Evolutionary conservation across 345 rosid species (phyloP).

Genomic region (Hibiscus tridactylites): DNA sequence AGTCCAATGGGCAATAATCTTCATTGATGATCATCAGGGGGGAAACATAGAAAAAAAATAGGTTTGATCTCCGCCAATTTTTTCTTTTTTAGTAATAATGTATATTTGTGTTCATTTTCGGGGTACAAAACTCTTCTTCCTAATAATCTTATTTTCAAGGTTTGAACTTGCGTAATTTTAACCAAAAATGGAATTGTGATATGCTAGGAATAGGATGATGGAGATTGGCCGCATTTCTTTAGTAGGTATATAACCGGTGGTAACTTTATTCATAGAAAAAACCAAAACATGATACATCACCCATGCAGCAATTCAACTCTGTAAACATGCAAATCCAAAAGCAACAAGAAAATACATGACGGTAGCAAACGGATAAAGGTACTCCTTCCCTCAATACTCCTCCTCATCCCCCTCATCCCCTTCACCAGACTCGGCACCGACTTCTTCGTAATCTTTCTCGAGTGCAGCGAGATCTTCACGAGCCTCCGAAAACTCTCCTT

Average conservation of each 20-base stretch:
- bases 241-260: neutral
- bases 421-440: neutral
- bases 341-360: neutral
- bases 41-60: too few relatives aligned
- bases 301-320: neutral
- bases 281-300: neutral
- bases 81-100: too few relatives aligned
- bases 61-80: too few relatives aligned
- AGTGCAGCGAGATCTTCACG: neutral
- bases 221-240: neutral
- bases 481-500: conserved; percentile 2
- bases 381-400: neutral
- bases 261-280: neutral
- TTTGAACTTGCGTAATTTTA: too few relatives aligned
- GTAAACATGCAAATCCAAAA: neutral
- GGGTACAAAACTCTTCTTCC: too few relatives aligned
- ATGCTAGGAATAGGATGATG: too few relatives aligned
- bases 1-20: too few relatives aligned
- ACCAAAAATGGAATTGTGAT: too few relatives aligned
- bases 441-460: neutral
- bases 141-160: too few relatives aligned
- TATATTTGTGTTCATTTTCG: too few relatives aligned
- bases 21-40: too few relatives aligned
- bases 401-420: conserved; percentile 1
- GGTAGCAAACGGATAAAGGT: neutral